Conservation (phyloP, 2,329 filamentous ascomycete species). For the Trichoderma atroviride region DNA sequence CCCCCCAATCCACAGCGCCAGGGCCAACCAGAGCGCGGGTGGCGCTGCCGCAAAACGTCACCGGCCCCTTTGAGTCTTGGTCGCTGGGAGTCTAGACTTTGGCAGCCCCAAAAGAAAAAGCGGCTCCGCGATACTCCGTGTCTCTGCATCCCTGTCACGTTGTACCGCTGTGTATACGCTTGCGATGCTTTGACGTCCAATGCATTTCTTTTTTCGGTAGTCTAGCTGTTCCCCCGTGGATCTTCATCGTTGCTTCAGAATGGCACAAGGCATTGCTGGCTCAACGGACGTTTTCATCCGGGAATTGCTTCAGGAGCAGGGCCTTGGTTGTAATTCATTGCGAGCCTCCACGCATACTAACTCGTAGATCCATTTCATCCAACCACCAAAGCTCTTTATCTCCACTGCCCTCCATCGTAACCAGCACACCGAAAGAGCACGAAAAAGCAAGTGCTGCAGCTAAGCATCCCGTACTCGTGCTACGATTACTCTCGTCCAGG, state of each 20-base stretch:
- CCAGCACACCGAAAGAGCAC: not conserved
- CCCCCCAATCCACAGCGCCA: not conserved
- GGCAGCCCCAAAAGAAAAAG: conserved; percentile 20
- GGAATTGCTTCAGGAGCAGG: not conserved
- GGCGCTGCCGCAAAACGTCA: conserved; percentile 31
- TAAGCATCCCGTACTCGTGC: not conserved
- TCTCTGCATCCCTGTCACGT: conserved; percentile 1
- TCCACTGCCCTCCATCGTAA: not conserved
- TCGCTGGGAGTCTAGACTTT: conserved; percentile 29
- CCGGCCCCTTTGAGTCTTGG: conserved; percentile 29
- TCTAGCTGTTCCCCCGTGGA: not conserved
- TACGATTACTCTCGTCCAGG: not conserved
- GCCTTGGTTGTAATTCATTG: not conserved
- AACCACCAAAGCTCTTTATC: not conserved
- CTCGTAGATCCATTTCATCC: not conserved
- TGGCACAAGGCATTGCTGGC: not conserved
- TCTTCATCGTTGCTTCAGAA: not conserved
- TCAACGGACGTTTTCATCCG: not conserved
- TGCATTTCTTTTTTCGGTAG: not conserved
- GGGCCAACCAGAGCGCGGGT: conserved; percentile 25
- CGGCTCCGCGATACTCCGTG: conserved; percentile 22
- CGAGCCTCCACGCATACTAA: not conserved
- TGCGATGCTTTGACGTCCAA: not conserved
- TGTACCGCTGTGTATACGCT: conserved; percentile 2
- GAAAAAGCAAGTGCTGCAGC: not conserved